Evolutionary conservation across 106 monocot genomes (phyloP).

Genomic region (Dendrobium nobile): DNA sequence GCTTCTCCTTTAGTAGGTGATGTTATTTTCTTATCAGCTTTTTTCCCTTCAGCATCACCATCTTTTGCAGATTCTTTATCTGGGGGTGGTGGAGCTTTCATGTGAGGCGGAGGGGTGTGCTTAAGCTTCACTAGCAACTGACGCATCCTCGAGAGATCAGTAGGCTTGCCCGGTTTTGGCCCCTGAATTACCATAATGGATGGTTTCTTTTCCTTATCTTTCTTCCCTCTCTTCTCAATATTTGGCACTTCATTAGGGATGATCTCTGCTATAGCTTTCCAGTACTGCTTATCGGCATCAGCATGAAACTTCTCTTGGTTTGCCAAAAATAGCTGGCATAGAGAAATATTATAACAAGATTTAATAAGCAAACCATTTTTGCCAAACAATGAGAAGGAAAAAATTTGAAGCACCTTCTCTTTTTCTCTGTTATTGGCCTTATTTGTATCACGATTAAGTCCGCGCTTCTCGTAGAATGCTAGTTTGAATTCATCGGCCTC

Average conservation of each 20-base stretch:
- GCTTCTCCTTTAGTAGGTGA: too few species aligned
- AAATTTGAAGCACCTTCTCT: slow-evolving; percentile 45
- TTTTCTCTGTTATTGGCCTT: slow-evolving; percentile 64
- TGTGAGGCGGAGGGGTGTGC: slow-evolving; percentile 56
- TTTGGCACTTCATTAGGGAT: slow-evolving; percentile 64
- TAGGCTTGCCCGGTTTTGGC: slow-evolving; percentile 80
- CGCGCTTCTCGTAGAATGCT: slow-evolving; percentile 60
- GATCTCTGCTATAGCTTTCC: slow-evolving; percentile 73
- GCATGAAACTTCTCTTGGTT: slow-evolving; percentile 71
- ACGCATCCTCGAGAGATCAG: slow-evolving; percentile 74
- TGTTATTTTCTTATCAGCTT: too few species aligned
- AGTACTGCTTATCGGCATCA: slow-evolving; percentile 60
- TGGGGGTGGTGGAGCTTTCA: slow-evolving; percentile 34
- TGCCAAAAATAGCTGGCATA: slow-evolving; percentile 34
- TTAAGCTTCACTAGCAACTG: slow-evolving; percentile 65
- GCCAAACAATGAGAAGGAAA: neutral
- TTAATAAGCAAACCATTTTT: neutral
- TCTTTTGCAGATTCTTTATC: slow-evolving; percentile 9
- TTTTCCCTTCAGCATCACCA: too few species aligned
- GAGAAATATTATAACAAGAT: neutral
- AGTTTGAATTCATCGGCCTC: slow-evolving; percentile 75
- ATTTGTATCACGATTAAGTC: slow-evolving; percentile 34
- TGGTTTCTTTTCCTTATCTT: slow-evolving; percentile 58
- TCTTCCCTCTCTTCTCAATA: slow-evolving; percentile 66
- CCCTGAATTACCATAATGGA: slow-evolving; percentile 52